These are phyloP conservation scores for Cucumis cinereus DNA, from an alignment of 306 rosid genomes.

Conservation along the genomic window DNA sequence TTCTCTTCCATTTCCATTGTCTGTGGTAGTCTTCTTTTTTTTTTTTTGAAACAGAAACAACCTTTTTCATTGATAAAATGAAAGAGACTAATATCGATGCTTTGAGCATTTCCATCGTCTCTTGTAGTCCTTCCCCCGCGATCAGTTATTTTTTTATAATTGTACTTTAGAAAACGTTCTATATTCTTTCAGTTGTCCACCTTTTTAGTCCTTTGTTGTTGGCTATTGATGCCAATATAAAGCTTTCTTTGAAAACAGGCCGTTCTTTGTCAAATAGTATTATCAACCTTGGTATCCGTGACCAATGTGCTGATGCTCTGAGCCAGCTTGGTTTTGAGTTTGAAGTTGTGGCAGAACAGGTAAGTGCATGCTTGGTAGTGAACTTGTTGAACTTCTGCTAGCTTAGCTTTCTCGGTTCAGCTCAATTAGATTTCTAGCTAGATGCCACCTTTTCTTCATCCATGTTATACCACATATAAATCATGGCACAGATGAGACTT, in stretches of 20 bases:
- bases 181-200: neutral
- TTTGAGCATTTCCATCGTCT: neutral
- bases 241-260: conserved; percentile 31
- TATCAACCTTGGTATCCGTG: conserved; percentile 61
- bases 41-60: too few relatives aligned
- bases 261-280: conserved; percentile 69
- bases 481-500: neutral
- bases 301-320: conserved; percentile 63
- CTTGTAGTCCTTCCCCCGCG: neutral
- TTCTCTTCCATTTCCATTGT: neutral
- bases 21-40: neutral
- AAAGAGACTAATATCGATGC: too few relatives aligned
- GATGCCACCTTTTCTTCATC: neutral
- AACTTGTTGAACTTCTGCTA: neutral
- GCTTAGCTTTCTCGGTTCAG: neutral
- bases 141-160: neutral
- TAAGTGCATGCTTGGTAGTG: neutral
- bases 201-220: neutral
- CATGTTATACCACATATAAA: neutral
- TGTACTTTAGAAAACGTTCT: neutral
- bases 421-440: neutral
- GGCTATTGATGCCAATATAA: neutral
- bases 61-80: too few relatives aligned
- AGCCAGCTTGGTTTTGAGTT: conserved; percentile 69
- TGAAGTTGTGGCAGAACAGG: conserved; percentile 75